Conservation (phyloP, 2,329 filamentous ascomycete genomes). For the Monilinia vaccinii-corymbosi region DNA sequence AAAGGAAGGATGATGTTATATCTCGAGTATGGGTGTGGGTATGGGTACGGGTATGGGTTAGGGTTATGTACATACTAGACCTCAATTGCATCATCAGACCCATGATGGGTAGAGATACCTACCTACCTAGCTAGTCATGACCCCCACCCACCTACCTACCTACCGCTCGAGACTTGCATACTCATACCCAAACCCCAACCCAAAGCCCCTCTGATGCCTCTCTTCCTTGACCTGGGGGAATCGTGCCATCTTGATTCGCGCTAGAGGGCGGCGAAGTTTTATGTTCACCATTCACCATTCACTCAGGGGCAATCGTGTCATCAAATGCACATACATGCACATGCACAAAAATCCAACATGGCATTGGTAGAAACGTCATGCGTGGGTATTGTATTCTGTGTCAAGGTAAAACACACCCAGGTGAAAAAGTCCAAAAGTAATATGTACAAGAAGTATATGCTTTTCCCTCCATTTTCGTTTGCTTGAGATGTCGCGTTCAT, state of each 20-base stretch:
- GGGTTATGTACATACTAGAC: no score
- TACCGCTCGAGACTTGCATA: background rate
- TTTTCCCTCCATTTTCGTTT: background rate
- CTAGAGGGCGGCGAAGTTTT: no score
- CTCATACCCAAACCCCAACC: no score
- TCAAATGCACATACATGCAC: background rate
- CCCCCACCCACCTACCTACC: background rate
- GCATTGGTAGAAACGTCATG: background rate
- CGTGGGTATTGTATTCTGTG: background rate
- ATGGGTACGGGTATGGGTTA: no score
- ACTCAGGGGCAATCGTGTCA: no score
- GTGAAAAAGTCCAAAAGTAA: background rate
- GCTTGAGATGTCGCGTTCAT: background rate
- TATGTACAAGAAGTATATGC: constrained; percentile 5
- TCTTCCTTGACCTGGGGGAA: no score
- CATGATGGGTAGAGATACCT: background rate
- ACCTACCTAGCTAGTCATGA: background rate
- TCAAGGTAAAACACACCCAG: background rate
- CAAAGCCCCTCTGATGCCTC: no score
- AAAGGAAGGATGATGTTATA: no score
- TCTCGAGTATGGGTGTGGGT: no score
- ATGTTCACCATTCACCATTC: no score
- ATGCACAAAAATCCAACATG: background rate
- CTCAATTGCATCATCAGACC: no score
- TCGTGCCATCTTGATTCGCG: no score